These are phyloP conservation scores for Kurtzmaniella quercitrusa DNA, from an alignment of 1,139 yeast species.

Conservation along the genomic window DNA sequence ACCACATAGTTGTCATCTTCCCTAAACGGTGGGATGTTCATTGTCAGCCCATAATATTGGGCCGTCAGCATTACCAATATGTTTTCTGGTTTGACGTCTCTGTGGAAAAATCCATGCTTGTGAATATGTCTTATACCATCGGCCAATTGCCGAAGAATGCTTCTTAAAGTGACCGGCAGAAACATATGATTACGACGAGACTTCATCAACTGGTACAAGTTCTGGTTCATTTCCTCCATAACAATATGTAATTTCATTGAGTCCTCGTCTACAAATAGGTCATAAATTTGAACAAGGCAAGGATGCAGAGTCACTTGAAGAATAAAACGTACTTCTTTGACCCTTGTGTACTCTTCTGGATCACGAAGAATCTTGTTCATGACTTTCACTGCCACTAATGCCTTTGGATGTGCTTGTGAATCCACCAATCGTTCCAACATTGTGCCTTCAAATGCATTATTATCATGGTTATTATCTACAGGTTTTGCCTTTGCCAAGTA, in stretches of 20 bases:
- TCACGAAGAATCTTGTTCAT: slow-evolving; percentile 54
- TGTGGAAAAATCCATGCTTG: slow-evolving; percentile 66
- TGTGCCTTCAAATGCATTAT: slow-evolving; percentile 31
- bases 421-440: slow-evolving; percentile 46
- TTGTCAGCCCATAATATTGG: slow-evolving; percentile 44
- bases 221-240: slow-evolving; percentile 87
- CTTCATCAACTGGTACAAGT: slow-evolving; percentile 68
- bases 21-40: slow-evolving; percentile 32
- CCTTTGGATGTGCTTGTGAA: slow-evolving; percentile 20
- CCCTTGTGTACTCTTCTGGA: slow-evolving; percentile 54
- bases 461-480: slow-evolving; percentile 6
- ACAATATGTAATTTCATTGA: slow-evolving; percentile 66
- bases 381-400: slow-evolving; percentile 80
- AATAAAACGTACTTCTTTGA: slow-evolving; percentile 76
- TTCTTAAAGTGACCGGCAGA: slow-evolving; percentile 55
- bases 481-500: slow-evolving; percentile 39
- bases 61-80: slow-evolving; percentile 63
- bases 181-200: slow-evolving; percentile 50
- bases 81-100: slow-evolving; percentile 81
- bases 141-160: slow-evolving; percentile 67
- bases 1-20: slow-evolving; percentile 53
- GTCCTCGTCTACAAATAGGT: slow-evolving; percentile 66
- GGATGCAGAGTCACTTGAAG: slow-evolving; percentile 67
- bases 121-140: slow-evolving; percentile 84
- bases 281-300: slow-evolving; percentile 68